Conservation (phyloP, 257 asterid species). For the Solanum tarapatanum region DNA sequence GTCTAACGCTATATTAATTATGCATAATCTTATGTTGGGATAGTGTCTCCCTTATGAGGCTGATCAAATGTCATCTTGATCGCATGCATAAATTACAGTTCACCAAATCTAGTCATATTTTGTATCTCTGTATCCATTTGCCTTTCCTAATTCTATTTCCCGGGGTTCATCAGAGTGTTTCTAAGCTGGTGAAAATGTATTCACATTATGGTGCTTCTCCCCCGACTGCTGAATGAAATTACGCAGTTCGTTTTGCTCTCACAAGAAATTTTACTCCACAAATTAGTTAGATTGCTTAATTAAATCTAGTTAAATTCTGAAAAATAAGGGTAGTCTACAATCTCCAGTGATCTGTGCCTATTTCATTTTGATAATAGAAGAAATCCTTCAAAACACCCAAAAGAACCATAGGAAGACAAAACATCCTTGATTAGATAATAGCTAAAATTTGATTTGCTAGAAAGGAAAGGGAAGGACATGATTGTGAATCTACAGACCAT, state of each 20-base stretch:
- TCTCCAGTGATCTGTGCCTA: not conserved
- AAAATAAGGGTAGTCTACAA: not conserved
- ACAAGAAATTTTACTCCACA: not conserved
- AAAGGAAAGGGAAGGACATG: not conserved
- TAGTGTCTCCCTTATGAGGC: not conserved
- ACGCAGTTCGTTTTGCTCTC: not conserved
- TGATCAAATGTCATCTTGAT: not conserved
- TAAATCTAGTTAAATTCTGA: not conserved
- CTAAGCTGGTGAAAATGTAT: not conserved
- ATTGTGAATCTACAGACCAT: not conserved
- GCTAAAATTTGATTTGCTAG: not conserved
- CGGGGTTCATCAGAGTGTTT: not conserved
- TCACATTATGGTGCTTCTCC: not conserved
- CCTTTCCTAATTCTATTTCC: not conserved
- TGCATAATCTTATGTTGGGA: not conserved
- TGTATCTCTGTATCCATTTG: not conserved
- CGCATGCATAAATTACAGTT: not conserved
- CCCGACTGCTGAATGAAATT: not conserved
- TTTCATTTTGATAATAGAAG: not conserved
- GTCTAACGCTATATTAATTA: not conserved
- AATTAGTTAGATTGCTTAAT: not conserved
- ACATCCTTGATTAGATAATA: not conserved
- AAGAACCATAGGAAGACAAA: not conserved
- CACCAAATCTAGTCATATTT: not conserved
- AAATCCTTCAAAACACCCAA: not conserved